These are phyloP conservation scores for Diplogelasinospora grovesii DNA, from an alignment of 495 filamentous ascomycete species.

Conservation along the genomic window DNA sequence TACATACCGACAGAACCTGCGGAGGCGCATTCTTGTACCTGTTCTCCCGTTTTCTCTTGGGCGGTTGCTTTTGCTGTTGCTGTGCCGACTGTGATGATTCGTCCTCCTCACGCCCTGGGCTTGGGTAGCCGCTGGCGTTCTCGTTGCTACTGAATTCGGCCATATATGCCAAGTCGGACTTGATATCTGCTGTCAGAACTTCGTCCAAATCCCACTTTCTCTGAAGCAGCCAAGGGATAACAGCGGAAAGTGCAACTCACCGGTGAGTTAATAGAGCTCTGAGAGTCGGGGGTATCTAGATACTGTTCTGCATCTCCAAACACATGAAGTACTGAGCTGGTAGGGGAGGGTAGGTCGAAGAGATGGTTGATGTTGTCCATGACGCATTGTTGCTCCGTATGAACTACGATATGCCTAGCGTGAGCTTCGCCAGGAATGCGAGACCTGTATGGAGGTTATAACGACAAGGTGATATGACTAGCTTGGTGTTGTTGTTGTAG, in stretches of 20 bases:
- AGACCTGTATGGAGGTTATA: too few relatives aligned
- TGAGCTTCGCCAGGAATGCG: conserved; percentile 6
- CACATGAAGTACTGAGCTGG: conserved; percentile 27
- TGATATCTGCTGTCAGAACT: conserved; percentile 1
- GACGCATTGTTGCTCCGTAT: conserved; percentile 2
- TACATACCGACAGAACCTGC: conserved; percentile 40
- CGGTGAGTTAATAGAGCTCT: conserved; percentile 34
- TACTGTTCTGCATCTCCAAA: conserved; percentile 36
- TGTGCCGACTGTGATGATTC: conserved; percentile 31
- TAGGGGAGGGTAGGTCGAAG: conserved; percentile 29
- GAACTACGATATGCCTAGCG: neutral
- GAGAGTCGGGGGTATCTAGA: conserved; percentile 33
- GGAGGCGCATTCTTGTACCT: conserved; percentile 45
- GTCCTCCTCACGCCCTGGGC: conserved; percentile 30
- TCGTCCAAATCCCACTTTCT: neutral
- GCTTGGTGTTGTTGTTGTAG: too few relatives aligned
- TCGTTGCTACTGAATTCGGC: conserved; percentile 18
- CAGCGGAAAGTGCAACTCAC: too few relatives aligned
- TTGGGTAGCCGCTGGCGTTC: conserved; percentile 31
- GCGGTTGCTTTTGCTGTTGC: conserved; percentile 29
- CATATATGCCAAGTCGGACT: conserved; percentile 31
- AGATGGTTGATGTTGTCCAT: conserved; percentile 28
- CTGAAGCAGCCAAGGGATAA: too few relatives aligned
- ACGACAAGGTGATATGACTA: too few relatives aligned
- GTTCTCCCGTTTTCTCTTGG: conserved; percentile 43